These are phyloP conservation scores for Sugiyamaella castrensis DNA, from an alignment of 1,139 yeast genomes.

Conservation along the genomic window DNA sequence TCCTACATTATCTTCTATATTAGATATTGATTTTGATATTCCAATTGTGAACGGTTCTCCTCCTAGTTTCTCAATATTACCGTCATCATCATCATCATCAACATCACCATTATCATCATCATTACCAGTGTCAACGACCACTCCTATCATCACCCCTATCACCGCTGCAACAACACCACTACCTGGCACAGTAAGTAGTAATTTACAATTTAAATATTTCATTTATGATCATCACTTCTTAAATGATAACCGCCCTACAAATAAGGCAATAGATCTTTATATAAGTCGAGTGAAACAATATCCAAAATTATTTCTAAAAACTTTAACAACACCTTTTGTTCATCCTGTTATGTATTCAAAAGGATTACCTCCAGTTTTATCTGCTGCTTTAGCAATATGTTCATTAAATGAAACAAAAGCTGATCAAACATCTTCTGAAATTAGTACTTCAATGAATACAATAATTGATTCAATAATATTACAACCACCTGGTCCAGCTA, in stretches of 20 bases:
- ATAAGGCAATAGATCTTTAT: constrained; percentile 8
- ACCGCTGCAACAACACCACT: too few species aligned
- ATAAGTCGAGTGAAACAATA: constrained; percentile 16
- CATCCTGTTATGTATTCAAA: constrained; percentile 16
- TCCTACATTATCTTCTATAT: too few species aligned
- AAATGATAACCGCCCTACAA: background rate
- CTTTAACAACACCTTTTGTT: constrained; percentile 16
- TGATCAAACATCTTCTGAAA: background rate
- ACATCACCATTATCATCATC: too few species aligned
- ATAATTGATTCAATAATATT: constrained; percentile 5
- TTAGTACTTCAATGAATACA: constrained; percentile 2
- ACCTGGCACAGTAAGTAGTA: background rate
- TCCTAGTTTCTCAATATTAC: too few species aligned
- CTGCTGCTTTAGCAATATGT: constrained; percentile 18
- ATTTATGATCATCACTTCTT: background rate
- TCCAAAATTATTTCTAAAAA: constrained; percentile 17
- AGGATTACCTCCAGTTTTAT: constrained; percentile 16
- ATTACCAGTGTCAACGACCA: too few species aligned
- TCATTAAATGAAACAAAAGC: constrained; percentile 8
- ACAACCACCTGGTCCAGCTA: background rate
- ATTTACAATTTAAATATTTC: background rate
- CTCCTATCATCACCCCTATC: too few species aligned
- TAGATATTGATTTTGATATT: too few species aligned
- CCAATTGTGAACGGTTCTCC: too few species aligned
- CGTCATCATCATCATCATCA: too few species aligned